These are phyloP conservation scores for Cupressus sempervirens DNA, from an alignment of 75 land plant genomes.

Conservation along the genomic window DNA sequence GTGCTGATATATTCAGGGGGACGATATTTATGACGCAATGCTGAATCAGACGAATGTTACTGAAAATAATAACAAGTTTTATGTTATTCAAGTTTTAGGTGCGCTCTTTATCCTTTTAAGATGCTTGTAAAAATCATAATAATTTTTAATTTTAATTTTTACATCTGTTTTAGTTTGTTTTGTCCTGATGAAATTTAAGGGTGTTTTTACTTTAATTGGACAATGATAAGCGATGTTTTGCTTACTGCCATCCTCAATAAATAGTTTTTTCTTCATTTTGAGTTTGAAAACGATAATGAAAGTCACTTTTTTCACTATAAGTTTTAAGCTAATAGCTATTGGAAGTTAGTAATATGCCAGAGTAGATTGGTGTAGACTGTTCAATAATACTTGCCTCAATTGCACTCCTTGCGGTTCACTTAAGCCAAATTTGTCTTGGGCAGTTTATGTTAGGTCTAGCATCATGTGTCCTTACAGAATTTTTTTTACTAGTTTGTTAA, in stretches of 20 bases:
- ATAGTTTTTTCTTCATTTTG: neutral
- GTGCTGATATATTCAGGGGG: slow-evolving; percentile 47
- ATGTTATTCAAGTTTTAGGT: slow-evolving; percentile 89
- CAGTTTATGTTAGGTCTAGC: neutral
- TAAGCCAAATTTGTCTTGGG: neutral
- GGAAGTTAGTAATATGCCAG: neutral
- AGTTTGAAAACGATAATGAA: neutral
- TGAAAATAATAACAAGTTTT: slow-evolving; percentile 92
- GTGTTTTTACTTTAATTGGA: neutral
- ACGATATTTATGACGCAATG: slow-evolving; percentile 87
- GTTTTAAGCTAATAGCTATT: neutral
- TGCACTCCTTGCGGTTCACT: neutral
- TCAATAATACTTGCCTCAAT: neutral
- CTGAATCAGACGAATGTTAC: slow-evolving; percentile 95
- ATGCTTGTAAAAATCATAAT: neutral
- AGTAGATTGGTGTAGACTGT: neutral
- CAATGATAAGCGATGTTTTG: neutral
- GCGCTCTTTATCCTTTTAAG: slow-evolving; percentile 6
- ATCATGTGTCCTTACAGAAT: neutral
- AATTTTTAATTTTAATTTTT: neutral
- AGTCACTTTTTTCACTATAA: neutral
- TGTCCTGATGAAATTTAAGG: neutral
- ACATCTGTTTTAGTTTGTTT: neutral
- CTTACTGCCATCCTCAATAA: neutral
- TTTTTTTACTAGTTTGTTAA: neutral